phyloP scores from a whole-genome alignment of 2,329 filamentous ascomycete species.

The Pezicula carpinea region DNA sequence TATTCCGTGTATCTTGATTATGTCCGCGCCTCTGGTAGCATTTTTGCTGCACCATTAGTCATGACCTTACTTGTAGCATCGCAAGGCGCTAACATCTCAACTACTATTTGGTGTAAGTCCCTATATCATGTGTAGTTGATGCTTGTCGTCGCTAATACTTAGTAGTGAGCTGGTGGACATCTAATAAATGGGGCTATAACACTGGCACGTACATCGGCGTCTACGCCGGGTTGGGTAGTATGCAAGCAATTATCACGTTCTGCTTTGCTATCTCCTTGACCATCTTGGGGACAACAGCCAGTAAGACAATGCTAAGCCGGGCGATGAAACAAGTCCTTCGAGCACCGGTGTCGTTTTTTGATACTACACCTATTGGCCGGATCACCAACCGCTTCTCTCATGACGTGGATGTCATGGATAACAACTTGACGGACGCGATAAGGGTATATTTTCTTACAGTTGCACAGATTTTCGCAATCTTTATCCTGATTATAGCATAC shows the following conservation, averaged over 20 bases:
- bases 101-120: constrained; percentile 80
- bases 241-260: constrained; percentile 55
- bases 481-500: constrained; percentile 82
- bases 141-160: constrained; percentile 31
- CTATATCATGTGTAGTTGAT: constrained; percentile 73
- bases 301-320: constrained; percentile 55
- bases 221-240: constrained; percentile 52
- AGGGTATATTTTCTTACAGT: constrained; percentile 86
- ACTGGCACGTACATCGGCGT: constrained; percentile 48
- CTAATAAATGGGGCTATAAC: constrained; percentile 35
- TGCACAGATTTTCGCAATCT: constrained; percentile 73
- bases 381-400: constrained; percentile 89
- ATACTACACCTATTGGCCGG: constrained; percentile 64
- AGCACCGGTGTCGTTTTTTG: constrained; percentile 67
- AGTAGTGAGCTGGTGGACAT: constrained; percentile 32
- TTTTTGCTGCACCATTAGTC: constrained; percentile 50
- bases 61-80: constrained; percentile 48
- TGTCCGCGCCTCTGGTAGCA: constrained; percentile 51
- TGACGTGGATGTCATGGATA: constrained; percentile 93
- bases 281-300: constrained; percentile 44
- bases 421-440: constrained; percentile 78
- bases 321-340: constrained; percentile 57
- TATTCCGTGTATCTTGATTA: constrained; percentile 61
- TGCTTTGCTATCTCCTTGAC: constrained; percentile 57
- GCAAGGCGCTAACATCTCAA: constrained; percentile 78